These are phyloP conservation scores for Podospora sp. DNA, from an alignment of 495 filamentous ascomycete species.

Conservation along the genomic window DNA sequence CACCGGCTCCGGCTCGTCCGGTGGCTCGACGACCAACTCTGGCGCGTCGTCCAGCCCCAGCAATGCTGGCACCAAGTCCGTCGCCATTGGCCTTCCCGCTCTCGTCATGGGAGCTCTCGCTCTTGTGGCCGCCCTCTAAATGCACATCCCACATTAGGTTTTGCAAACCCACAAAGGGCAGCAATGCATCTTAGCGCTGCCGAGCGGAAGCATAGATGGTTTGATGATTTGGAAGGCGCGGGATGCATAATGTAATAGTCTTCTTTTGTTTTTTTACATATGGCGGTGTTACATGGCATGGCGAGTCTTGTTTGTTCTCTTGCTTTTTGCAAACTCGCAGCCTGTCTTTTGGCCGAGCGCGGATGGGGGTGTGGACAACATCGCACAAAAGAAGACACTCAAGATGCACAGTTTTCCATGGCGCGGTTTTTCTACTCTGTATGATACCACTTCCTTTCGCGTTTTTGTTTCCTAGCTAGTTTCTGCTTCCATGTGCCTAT, in stretches of 20 bases:
- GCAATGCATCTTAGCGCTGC: neutral
- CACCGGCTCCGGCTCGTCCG: neutral
- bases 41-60: conserved; percentile 8
- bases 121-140: conserved; percentile 30
- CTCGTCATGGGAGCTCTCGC: conserved; percentile 32
- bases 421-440: conserved; percentile 4
- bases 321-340: neutral
- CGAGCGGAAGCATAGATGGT: neutral
- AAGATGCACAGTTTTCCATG: neutral
- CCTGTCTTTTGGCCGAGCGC: neutral
- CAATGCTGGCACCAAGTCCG: conserved; percentile 25
- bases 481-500: neutral
- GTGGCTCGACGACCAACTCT: conserved; percentile 1
- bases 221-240: neutral
- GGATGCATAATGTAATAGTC: neutral
- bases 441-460: conserved; percentile 19
- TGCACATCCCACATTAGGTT: neutral
- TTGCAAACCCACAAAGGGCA: neutral
- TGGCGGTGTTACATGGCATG: conserved; percentile 1
- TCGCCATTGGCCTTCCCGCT: conserved; percentile 21
- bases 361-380: neutral
- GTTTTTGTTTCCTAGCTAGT: neutral
- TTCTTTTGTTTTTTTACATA: neutral
- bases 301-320: neutral
- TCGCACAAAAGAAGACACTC: neutral